Evolutionary conservation across 306 rosid genomes (phyloP).

Genomic region (Adenanthera pavonina): DNA sequence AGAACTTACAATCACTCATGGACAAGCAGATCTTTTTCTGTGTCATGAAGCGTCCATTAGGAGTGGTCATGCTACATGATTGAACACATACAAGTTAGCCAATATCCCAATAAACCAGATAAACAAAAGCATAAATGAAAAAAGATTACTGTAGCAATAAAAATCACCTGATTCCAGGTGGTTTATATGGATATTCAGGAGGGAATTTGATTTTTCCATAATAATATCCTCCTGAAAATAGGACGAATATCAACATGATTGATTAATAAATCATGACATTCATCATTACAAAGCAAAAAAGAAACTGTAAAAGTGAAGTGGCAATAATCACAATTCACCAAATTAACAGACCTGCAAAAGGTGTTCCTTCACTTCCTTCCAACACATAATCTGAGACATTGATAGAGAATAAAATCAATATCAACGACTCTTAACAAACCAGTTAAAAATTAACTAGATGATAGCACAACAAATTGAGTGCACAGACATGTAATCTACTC

Average conservation of each 20-base stretch:
- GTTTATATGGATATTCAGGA: slow-evolving; percentile 88
- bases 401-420: slow-evolving; percentile 38
- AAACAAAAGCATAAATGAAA: slow-evolving; percentile 15
- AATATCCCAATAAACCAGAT: slow-evolving; percentile 27
- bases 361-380: slow-evolving; percentile 99
- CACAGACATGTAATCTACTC: slow-evolving; percentile 3
- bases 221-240: slow-evolving; percentile 79
- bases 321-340: slow-evolving; percentile 34
- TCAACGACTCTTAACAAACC: slow-evolving; percentile 34
- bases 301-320: slow-evolving; percentile 19
- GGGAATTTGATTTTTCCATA: slow-evolving; percentile 97
- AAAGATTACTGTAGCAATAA: slow-evolving; percentile 21
- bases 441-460: slow-evolving; percentile 23
- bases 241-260: neutral
- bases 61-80: slow-evolving; percentile 85
- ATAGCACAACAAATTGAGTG: neutral
- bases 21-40: slow-evolving; percentile 91
- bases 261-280: slow-evolving; percentile 7
- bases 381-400: slow-evolving; percentile 79
- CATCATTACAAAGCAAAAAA: slow-evolving; percentile 20
- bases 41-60: slow-evolving; percentile 96
- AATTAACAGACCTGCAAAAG: slow-evolving; percentile 77
- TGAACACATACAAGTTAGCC: slow-evolving; percentile 7
- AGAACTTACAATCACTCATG: slow-evolving; percentile 72
- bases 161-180: slow-evolving; percentile 93